Evolutionary conservation across 2,329 filamentous ascomycete genomes (phyloP).

Genomic region (Penicillium sp.): DNA sequence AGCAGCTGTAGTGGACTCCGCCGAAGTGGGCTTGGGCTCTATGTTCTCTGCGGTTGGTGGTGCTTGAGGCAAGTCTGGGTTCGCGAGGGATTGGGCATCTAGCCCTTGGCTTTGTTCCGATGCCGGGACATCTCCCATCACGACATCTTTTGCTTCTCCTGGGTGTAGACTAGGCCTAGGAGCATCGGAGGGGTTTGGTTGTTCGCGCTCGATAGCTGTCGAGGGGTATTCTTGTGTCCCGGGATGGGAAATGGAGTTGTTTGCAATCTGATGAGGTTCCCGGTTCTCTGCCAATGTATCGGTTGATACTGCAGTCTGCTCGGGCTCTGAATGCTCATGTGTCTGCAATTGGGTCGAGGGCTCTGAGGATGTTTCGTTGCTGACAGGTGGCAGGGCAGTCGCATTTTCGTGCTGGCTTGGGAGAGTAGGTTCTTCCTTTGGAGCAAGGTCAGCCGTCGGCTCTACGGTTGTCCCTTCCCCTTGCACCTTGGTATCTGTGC

Average conservation of each 20-base stretch:
- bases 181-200: background rate
- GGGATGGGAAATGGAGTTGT: background rate
- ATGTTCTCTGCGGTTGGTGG: background rate
- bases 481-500: background rate
- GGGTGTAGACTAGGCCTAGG: background rate
- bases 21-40: background rate
- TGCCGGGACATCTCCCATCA: conserved; percentile 4
- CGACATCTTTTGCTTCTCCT: conserved; percentile 7
- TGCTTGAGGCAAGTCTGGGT: background rate
- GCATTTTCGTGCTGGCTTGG: background rate
- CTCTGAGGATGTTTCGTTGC: background rate
- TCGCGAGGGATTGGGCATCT: background rate
- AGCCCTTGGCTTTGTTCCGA: background rate
- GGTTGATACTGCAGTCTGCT: background rate
- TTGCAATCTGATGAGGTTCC: background rate
- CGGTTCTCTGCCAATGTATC: background rate
- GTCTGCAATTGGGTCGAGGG: background rate
- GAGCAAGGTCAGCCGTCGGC: background rate
- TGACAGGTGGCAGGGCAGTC: background rate
- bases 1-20: background rate
- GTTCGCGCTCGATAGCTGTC: background rate
- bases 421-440: conserved; percentile 2
- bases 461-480: background rate
- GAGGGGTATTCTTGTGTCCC: background rate
- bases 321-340: background rate